A percentile compares a stretch with the other conserved stretches of the same genome.
Conservation (phyloP, 73 alveolate species). For the Symbiodinium pilosum region DNA sequence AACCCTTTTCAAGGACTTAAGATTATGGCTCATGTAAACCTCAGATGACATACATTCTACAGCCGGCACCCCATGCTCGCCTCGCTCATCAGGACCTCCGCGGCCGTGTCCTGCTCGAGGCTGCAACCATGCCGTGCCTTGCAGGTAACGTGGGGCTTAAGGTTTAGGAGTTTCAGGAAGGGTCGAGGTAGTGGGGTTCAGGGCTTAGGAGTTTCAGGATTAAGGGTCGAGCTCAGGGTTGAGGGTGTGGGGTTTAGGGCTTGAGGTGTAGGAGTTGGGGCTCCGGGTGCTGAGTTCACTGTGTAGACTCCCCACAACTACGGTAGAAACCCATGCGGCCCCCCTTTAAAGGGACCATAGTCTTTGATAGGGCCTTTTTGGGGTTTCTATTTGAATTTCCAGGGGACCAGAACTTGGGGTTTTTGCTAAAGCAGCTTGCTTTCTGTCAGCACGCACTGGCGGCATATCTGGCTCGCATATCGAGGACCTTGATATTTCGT, state of each 20-base stretch:
- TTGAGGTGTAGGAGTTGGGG: neutral
- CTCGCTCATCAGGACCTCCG: neutral
- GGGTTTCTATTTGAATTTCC: no score
- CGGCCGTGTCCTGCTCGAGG: conserved; percentile 9
- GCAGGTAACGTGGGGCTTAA: neutral
- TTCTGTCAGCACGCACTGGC: no score
- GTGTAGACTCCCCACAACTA: no score
- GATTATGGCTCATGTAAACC: no score
- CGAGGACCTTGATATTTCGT: no score
- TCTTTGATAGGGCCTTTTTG: neutral
- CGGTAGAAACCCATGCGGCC: neutral
- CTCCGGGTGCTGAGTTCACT: neutral
- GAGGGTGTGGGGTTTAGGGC: neutral
- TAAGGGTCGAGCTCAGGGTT: no score
- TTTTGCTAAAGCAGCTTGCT: no score
- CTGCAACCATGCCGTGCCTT: conserved; percentile 8
- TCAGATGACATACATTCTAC: no score
- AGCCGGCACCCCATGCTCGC: no score
- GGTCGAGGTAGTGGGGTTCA: neutral
- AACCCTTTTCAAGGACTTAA: no score
- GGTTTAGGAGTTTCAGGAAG: neutral
- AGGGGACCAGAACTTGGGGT: no score
- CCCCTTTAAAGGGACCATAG: neutral
- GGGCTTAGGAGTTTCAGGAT: neutral
- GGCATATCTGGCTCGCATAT: no score